Evolutionary conservation across 225 moss, liverwort and hornwort genomes (phyloP).

Genomic region (Bryoerythrophyllum caledonicum): DNA sequence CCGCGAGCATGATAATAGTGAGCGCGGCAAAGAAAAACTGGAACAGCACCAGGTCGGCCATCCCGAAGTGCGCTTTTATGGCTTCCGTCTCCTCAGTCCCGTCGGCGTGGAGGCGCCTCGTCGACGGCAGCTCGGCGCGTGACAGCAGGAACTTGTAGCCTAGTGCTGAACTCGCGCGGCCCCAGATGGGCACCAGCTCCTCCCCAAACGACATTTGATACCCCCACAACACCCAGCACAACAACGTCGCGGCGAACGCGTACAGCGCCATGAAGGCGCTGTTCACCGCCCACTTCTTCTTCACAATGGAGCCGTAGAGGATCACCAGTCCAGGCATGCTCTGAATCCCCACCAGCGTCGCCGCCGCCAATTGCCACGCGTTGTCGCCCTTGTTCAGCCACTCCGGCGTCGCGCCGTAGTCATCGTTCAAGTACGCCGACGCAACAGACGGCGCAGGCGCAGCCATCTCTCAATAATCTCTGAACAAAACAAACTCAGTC

Average conservation of each 20-base stretch:
- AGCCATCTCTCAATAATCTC: slow-evolving; percentile 5
- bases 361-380: slow-evolving; percentile 24
- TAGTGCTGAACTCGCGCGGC: slow-evolving; percentile 9
- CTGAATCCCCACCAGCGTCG: slow-evolving; percentile 29
- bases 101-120: neutral
- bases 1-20: slow-evolving; percentile 28
- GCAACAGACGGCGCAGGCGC: neutral
- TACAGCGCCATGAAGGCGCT: slow-evolving; percentile 34
- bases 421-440: neutral
- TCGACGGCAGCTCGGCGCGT: slow-evolving; percentile 21
- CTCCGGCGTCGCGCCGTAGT: slow-evolving; percentile 17
- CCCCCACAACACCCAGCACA: slow-evolving; percentile 31
- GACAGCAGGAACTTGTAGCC: slow-evolving; percentile 21
- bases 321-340: slow-evolving; percentile 33
- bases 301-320: slow-evolving; percentile 33
- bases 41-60: slow-evolving; percentile 33
- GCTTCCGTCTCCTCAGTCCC: slow-evolving; percentile 8
- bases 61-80: neutral
- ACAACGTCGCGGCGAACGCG: slow-evolving; percentile 29
- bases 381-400: slow-evolving; percentile 32
- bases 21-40: slow-evolving; percentile 37
- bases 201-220: slow-evolving; percentile 38
- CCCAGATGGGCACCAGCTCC: slow-evolving; percentile 25
- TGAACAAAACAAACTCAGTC: neutral
- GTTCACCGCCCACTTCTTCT: slow-evolving; percentile 41